phyloP scores from a whole-genome alignment of 2,329 filamentous ascomycete species.

The Claviceps humidiphila region DNA sequence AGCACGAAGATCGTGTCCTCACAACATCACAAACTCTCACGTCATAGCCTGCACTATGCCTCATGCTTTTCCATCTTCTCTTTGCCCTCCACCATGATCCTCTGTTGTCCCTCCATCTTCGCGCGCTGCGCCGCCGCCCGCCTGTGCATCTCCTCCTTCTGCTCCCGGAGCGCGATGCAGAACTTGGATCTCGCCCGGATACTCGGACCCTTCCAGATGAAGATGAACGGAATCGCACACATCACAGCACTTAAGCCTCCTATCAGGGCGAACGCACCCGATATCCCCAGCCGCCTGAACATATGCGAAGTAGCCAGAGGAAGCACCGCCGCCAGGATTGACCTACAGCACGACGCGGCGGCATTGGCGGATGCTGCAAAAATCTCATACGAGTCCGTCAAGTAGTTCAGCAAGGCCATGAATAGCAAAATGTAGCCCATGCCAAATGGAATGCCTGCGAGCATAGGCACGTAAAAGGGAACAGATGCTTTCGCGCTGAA shows the following conservation, averaged over 20 bases:
- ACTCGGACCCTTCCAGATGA: constrained; percentile 39
- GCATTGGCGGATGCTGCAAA: constrained; percentile 66
- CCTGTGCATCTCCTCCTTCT: constrained; percentile 34
- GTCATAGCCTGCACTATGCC: background rate
- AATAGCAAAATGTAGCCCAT: constrained; percentile 50
- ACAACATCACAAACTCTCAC: no score
- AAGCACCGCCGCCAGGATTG: constrained; percentile 74
- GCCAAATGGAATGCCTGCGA: constrained; percentile 49
- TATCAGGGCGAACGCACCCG: constrained; percentile 36
- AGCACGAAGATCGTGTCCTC: no score
- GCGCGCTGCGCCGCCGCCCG: constrained; percentile 24
- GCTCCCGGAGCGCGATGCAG: constrained; percentile 43
- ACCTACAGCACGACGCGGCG: constrained; percentile 74
- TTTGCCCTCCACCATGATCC: constrained; percentile 7
- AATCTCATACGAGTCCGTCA: constrained; percentile 54
- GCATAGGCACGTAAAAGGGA: constrained; percentile 41
- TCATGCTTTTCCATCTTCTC: constrained; percentile 8
- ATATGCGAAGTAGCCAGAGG: constrained; percentile 41
- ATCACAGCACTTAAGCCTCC: constrained; percentile 37
- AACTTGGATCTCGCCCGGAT: constrained; percentile 47
- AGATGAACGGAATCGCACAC: constrained; percentile 37
- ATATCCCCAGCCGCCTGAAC: constrained; percentile 33
- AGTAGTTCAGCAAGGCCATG: constrained; percentile 50
- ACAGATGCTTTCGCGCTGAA: constrained; percentile 38
- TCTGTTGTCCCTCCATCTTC: constrained; percentile 12